Conservation (phyloP, 2,329 filamentous ascomycete species). For the Fusarium falciforme region DNA sequence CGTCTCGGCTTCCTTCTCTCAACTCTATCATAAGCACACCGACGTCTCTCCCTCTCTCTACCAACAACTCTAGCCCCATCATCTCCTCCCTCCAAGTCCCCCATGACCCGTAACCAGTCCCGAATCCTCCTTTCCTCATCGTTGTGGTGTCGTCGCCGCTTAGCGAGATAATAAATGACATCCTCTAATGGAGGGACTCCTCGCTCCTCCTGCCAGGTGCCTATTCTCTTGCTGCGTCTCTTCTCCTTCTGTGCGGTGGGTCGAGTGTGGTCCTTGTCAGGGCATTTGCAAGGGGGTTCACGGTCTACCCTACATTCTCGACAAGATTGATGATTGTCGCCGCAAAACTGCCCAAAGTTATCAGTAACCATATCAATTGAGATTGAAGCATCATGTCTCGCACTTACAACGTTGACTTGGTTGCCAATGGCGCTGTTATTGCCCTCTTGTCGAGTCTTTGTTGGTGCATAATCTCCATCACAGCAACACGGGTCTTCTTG, state of each 20-base stretch:
- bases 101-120: slow-evolving; percentile 32
- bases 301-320: neutral
- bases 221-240: neutral
- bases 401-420: slow-evolving; percentile 5
- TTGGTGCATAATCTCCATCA: slow-evolving; percentile 5
- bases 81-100: neutral
- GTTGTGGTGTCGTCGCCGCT: slow-evolving; percentile 15
- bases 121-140: slow-evolving; percentile 24
- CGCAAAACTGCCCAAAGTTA: neutral
- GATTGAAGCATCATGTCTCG: no score
- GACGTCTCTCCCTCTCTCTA: neutral
- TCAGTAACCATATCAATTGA: neutral
- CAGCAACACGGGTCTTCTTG: slow-evolving; percentile 10
- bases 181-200: slow-evolving; percentile 11
- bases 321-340: neutral
- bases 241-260: neutral
- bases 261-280: neutral
- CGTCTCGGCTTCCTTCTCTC: slow-evolving; percentile 6
- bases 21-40: neutral
- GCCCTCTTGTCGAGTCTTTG: neutral
- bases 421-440: neutral
- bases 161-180: slow-evolving; percentile 13
- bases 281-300: neutral
- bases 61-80: neutral
- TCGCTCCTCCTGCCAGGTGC: neutral